Conservation (phyloP, 2,329 filamentous ascomycete species). For the Cercospora nicotianae region DNA sequence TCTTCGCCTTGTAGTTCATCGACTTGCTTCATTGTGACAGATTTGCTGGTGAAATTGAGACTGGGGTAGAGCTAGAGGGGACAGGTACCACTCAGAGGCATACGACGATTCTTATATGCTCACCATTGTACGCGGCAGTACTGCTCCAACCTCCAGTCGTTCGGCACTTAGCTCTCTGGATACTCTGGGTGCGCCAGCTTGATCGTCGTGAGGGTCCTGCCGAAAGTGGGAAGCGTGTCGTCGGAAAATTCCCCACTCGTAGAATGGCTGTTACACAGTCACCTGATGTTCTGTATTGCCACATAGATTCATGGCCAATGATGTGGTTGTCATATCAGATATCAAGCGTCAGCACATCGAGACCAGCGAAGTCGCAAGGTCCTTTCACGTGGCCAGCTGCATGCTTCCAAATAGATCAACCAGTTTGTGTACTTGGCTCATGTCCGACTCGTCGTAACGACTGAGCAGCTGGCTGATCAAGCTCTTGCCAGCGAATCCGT, state of each 20-base stretch:
- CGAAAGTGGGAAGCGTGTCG: background rate
- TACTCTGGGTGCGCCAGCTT: background rate
- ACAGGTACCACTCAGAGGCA: background rate
- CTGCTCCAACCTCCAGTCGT: background rate
- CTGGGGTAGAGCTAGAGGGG: background rate
- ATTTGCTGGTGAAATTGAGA: background rate
- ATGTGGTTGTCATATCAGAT: background rate
- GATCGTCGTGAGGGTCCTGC: conserved; percentile 10
- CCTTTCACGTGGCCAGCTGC: background rate
- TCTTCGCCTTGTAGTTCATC: conserved; percentile 16
- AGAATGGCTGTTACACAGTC: background rate
- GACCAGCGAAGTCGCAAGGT: background rate
- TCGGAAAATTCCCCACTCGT: conserved; percentile 8
- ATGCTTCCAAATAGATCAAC: conserved; percentile 10
- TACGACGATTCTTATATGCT: background rate
- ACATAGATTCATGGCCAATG: background rate
- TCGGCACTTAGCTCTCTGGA: background rate
- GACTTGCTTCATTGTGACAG: conserved; percentile 17
- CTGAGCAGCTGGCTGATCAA: conserved; percentile 2
- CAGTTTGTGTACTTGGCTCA: conserved; percentile 9
- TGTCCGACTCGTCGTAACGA: conserved; percentile 8
- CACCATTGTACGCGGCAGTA: background rate
- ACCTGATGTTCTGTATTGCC: background rate
- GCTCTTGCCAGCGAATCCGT: background rate
- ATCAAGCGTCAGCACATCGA: background rate